Base-by-base conservation (phyloP, 1,284 basidiomycete genomes). In the Cutaneotrichosporon sp. region DNA sequence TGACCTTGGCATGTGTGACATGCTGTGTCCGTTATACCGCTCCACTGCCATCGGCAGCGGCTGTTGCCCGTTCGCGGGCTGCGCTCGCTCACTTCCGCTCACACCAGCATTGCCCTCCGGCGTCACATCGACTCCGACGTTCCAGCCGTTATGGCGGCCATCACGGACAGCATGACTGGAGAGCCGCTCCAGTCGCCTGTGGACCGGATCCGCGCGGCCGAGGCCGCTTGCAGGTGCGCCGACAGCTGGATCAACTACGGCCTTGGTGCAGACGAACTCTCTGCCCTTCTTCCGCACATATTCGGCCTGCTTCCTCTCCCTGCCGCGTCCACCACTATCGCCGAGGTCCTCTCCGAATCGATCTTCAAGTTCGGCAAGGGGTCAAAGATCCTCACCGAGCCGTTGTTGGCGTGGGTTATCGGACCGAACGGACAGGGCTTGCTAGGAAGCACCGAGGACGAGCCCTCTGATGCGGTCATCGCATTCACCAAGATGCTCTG, bases 401-500 rank as follows among this genome's bases (percentile, higher is more conserved):
- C 92, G 1, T 80, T 95, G 9, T 81, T 95, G 22, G 80, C 87
- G 2, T 95, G 91, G 90, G 76, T 88, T 0, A 83, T 84, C 56
- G 90, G 89, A 2, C 68, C 71, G 7, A 34, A 65, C 1, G 72
- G 72, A 0, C 73, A 75, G 63, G 50, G 63, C 2, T 55, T 77
- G 7, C 51, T 76, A n/a, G 70, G 69, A 13, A 34, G 51, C 4
- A 65, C 64, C 5, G 69, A 72, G 11, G 72, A 62, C 52, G 76
- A 78, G 51, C 73, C 75, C 11, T 72, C 72, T 1, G 77, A 80
- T 10, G 76, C 77, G 56, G 60, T 78, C 5, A 63, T 75, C 13
- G 89, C 88, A 0, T 80, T 92, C 8, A 89, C 88, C 81, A 91
- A 91, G 75, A 84, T 95, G 22, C 82, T 95, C 4, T 85, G 86